Base-by-base conservation (phyloP, 352 stramenopile genomes). In the Pythium guiyangense region DNA sequence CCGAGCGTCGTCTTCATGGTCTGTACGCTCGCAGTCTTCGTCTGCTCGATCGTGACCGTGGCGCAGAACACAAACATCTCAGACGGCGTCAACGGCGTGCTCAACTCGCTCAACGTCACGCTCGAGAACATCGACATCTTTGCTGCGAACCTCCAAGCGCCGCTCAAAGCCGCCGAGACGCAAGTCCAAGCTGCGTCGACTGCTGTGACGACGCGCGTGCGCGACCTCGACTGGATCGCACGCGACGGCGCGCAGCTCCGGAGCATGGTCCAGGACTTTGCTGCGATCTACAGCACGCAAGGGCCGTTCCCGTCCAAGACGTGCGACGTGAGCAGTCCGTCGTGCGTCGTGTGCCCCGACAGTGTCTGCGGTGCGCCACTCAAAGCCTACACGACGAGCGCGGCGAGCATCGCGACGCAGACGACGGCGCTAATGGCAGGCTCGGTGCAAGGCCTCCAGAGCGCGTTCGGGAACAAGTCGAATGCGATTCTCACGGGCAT, bases 21-120 rank as follows among this genome's bases (percentile, higher is more conserved):
- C 6, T 90, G 81, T 52, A 87, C 77, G 12, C 52, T 86, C 22
- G 84, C 83, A 1, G 84, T 92, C 15, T 90, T 92, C 56, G 85
- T 91, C 53, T 93, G 84, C 70, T 79, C 79, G 52, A 57, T 88
- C n/a, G 59, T 90, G 20, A 88, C 81, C 17, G 70, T 82, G 18
- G 79, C 81, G 2, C 74, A 90, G 51, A 93, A 93, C 59, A 86
- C 79, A 20, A 92, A 86, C 66, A 85, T 93, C 59, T 90, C 84
- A 5, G 69, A 90, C 40, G 75, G 77, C 17, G 59, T 91, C 20
- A 64, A 76, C 25, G 70, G 71, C 2, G 71, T 93, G 27, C 57
- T 93, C 22, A 69, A 86, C 53, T 89, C 79, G 47, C 54, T 91
- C 18, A 86, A 83, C 40, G 74, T 74, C 18, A 89, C 79, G 22